Percentiles rank a stretch among this genome's conserved stretches.
phyloP scores from a whole-genome alignment of 108 stramenopile species.

The Seminavis robusta region DNA sequence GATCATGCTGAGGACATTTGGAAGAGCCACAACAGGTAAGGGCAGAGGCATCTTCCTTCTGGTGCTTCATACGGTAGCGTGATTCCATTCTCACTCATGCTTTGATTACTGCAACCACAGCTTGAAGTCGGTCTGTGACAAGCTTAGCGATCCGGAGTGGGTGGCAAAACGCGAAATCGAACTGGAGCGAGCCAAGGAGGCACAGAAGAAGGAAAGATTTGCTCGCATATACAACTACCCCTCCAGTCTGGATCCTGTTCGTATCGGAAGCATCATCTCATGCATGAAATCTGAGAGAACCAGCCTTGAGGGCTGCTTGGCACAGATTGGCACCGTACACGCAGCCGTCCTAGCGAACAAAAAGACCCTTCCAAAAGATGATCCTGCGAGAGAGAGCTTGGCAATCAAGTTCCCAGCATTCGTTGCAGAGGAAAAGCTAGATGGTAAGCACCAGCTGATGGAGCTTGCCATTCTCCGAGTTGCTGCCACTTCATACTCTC shows the following conservation, averaged over 20 bases:
- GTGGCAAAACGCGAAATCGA: neutral
- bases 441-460: slow-evolving; percentile 78
- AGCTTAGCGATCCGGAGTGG: slow-evolving; percentile 31
- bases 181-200: slow-evolving; percentile 3
- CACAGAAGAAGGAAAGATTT: neutral
- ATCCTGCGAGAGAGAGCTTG: slow-evolving; percentile 12
- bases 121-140: slow-evolving; percentile 35
- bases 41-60: too few relatives aligned
- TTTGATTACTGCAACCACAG: slow-evolving; percentile 1
- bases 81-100: neutral
- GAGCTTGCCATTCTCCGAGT: slow-evolving; percentile 32
- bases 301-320: slow-evolving; percentile 49
- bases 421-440: slow-evolving; percentile 76
- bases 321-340: slow-evolving; percentile 30
- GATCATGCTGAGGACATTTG: neutral
- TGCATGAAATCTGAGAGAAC: slow-evolving; percentile 73
- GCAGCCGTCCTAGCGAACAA: neutral
- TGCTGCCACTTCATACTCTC: slow-evolving; percentile 1
- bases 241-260: neutral
- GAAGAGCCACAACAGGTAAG: slow-evolving; percentile 11
- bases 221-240: neutral
- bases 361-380: slow-evolving; percentile 5
- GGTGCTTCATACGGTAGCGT: too few relatives aligned
- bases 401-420: slow-evolving; percentile 73
- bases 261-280: slow-evolving; percentile 53